Conservation (phyloP, 1,139 yeast genomes). For the Yamadazyma epiphylla region DNA sequence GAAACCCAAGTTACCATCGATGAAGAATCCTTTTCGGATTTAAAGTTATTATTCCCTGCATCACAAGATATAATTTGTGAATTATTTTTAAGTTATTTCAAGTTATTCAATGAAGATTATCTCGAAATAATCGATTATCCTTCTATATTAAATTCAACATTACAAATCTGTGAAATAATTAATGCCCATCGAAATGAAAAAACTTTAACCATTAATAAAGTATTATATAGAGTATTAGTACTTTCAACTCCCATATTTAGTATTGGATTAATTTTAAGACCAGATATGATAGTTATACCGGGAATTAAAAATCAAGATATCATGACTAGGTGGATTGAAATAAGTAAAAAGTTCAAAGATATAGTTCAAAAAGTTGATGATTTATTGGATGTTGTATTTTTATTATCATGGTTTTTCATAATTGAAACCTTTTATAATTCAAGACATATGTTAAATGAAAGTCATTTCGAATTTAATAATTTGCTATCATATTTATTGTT, state of each 20-base stretch:
- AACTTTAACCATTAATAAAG: slow-evolving; percentile 4
- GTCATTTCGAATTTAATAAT: slow-evolving; percentile 29
- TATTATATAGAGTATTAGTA: slow-evolving; percentile 14
- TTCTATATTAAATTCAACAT: slow-evolving; percentile 4
- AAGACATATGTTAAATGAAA: slow-evolving; percentile 20
- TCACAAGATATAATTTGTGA: slow-evolving; percentile 4
- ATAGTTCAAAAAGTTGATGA: slow-evolving; percentile 17
- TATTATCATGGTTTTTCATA: slow-evolving; percentile 28
- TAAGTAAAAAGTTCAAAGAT: slow-evolving; percentile 20
- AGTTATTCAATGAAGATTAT: slow-evolving; percentile 14
- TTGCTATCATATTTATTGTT: slow-evolving; percentile 24
- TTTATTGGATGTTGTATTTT: slow-evolving; percentile 22
- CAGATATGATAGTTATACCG: slow-evolving; percentile 6
- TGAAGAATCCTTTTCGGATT: not conserved
- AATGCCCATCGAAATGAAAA: slow-evolving; percentile 4
- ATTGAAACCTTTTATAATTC: slow-evolving; percentile 22
- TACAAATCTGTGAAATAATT: slow-evolving; percentile 5
- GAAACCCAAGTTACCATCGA: not conserved
- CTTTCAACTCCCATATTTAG: slow-evolving; percentile 19
- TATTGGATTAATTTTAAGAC: slow-evolving; percentile 20
- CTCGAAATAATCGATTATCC: slow-evolving; percentile 15
- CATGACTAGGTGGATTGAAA: slow-evolving; percentile 20
- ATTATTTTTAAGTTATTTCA: slow-evolving; percentile 13
- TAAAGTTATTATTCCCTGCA: not conserved
- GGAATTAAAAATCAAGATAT: slow-evolving; percentile 12